Conservation (phyloP, 768 basidiomycete genomes). For the Xerocomus brunneocitrinus region DNA sequence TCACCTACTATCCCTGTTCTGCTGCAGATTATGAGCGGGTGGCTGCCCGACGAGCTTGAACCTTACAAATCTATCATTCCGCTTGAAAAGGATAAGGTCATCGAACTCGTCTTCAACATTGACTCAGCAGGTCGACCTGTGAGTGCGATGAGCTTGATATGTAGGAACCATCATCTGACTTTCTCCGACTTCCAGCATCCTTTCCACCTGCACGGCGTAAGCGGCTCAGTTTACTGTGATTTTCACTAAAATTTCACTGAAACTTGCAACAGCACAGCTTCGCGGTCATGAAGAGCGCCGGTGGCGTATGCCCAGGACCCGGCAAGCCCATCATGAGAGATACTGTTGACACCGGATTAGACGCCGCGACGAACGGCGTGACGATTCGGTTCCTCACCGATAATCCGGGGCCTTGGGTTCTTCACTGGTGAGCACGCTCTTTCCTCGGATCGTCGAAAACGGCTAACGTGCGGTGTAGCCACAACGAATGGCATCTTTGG, state of each 20-base stretch:
- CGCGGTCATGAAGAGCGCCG: slow-evolving; percentile 41
- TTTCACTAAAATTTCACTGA: neutral
- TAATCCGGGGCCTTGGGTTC: slow-evolving; percentile 44
- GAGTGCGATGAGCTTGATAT: slow-evolving; percentile 37
- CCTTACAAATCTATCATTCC: neutral
- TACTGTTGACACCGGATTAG: slow-evolving; percentile 31
- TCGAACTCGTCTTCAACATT: slow-evolving; percentile 19
- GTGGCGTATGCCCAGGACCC: neutral
- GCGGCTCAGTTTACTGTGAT: neutral
- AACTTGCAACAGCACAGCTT: slow-evolving; percentile 36
- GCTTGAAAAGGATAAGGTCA: slow-evolving; percentile 12
- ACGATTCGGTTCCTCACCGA: slow-evolving; percentile 47
- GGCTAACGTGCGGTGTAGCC: slow-evolving; percentile 7
- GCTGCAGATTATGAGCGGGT: slow-evolving; percentile 21
- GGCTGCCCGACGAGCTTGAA: neutral
- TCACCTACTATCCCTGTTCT: slow-evolving; percentile 15
- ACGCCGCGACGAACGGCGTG: slow-evolving; percentile 19
- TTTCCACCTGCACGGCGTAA: slow-evolving; percentile 23
- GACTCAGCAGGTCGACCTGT: slow-evolving; percentile 2
- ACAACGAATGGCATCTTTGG: slow-evolving; percentile 18
- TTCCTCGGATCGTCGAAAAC: neutral
- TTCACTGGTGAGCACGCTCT: slow-evolving; percentile 11
- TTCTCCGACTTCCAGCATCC: neutral
- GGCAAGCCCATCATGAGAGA: slow-evolving; percentile 52
- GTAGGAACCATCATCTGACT: neutral